phyloP scores from a whole-genome alignment of 2,329 filamentous ascomycete species.

The Pseudopyrenochaeta lycopersici region DNA sequence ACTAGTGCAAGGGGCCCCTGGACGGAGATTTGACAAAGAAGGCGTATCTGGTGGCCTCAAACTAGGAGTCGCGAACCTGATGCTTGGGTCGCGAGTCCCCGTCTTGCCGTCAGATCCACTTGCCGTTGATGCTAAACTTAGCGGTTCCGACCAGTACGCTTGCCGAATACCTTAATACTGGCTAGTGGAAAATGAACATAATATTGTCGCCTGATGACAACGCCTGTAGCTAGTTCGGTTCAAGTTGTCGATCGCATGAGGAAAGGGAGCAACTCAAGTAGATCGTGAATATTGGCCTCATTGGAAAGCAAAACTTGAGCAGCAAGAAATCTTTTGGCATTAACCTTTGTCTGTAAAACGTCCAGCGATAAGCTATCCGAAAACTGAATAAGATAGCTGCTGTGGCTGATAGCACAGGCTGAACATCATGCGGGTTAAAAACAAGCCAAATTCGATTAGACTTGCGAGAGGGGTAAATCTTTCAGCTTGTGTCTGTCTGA shows the following conservation, averaged over 20 bases:
- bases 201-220: not conserved
- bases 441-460: no score
- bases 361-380: no score
- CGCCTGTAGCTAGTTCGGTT: not conserved
- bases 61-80: not conserved
- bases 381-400: no score
- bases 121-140: slow-evolving; percentile 2
- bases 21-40: slow-evolving; percentile 5
- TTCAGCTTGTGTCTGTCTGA: not conserved
- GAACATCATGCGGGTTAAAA: no score
- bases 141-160: slow-evolving; percentile 3
- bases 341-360: no score
- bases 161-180: slow-evolving; percentile 2
- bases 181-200: not conserved
- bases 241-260: not conserved
- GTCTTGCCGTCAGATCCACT: slow-evolving; percentile 13
- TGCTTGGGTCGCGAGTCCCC: slow-evolving; percentile 2
- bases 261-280: not conserved
- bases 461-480: not conserved
- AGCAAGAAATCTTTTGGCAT: no score
- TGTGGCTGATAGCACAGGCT: no score
- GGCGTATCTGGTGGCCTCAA: slow-evolving; percentile 6
- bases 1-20: slow-evolving; percentile 6
- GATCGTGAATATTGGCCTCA: no score
- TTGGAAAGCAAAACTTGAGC: no score